A percentile compares a stretch with the other conserved stretches of the same genome.
These are phyloP conservation scores for Plasmopara muralis DNA, from an alignment of 352 stramenopile genomes.

Conservation along the genomic window DNA sequence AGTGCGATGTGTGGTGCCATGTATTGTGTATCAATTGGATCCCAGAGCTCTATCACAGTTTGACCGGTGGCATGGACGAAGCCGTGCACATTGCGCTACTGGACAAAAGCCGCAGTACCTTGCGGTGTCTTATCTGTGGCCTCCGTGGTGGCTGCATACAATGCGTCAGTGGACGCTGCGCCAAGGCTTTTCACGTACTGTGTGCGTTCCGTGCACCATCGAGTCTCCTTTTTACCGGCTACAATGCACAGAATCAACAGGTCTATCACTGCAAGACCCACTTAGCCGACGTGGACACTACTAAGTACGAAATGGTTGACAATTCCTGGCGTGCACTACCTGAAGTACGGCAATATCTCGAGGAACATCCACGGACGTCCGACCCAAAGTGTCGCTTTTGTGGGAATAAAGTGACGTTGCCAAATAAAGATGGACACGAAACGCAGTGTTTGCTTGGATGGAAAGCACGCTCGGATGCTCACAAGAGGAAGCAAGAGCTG, in stretches of 20 bases:
- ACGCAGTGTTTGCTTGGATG: conserved; percentile 53
- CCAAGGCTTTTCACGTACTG: conserved; percentile 74
- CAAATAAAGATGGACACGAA: conserved; percentile 45
- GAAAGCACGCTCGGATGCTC: conserved; percentile 41
- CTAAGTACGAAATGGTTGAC: conserved; percentile 65
- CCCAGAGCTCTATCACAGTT: conserved; percentile 75
- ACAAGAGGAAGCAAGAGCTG: conserved; percentile 34
- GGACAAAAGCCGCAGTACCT: conserved; percentile 54
- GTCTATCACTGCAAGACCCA: conserved; percentile 82
- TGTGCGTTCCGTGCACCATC: conserved; percentile 74
- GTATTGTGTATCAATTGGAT: conserved; percentile 85
- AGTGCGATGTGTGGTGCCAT: conserved; percentile 67
- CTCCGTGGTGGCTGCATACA: conserved; percentile 81
- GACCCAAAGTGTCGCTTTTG: conserved; percentile 57
- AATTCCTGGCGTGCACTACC: conserved; percentile 39
- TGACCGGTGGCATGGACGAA: conserved; percentile 50
- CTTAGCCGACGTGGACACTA: conserved; percentile 48
- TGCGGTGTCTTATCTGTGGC: conserved; percentile 82
- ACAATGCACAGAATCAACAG: conserved; percentile 70
- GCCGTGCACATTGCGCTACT: conserved; percentile 56
- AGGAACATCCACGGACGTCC: conserved; percentile 15
- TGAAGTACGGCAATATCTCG: conserved; percentile 21
- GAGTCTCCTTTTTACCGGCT: conserved; percentile 71
- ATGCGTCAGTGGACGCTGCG: conserved; percentile 78
- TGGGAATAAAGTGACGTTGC: conserved; percentile 32